Evolutionary conservation across 2,329 filamentous ascomycete species (phyloP), one percentile per base, ranked within the genome.

Genomic region (Allantophomopsis lycopodina): DNA sequence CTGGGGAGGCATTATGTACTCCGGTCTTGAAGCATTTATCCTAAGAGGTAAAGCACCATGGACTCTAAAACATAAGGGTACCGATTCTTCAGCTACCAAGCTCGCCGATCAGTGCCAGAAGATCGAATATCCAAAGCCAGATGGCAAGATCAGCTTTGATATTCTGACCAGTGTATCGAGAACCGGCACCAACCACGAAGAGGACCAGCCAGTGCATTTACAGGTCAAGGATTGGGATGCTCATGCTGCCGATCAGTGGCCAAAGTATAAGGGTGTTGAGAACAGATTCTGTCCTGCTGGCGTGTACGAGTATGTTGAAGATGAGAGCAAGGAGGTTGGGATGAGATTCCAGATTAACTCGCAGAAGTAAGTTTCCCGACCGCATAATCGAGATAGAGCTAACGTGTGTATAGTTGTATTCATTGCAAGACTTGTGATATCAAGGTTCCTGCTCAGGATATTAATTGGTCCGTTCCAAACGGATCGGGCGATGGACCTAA

Each of bases 391-490:
- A 12, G 16, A 7, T 14, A 5, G 4, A 12, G 15, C 13, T 30
- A 32, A 39, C 43, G 39, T 10, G 42, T 16, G 32, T 50, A 20
- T 7, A 94, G 88, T 64, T 98, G 91, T 60, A 94, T 98, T 48
- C 91, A 98, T 64, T 98, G 91, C 72, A 98, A 98, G 73, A 98
- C 91, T 12, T 98, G 91, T 60, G 91, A 98, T 61, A 98, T 98
- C 66, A 98, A 98, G 66, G 89, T 86, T 13, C 91, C 91, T 7
- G 76, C 80, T 46, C 91, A 98, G 65, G 91, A 96, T 57, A 96
- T 98, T 62, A 95, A 94, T 61, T 94, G 86, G 86, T 76, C 86
- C 51, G 91, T 91, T 23, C 91, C 91, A 6, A 87, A 95, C 58
- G 88, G 91, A 11, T 30, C 36, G 48, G 91, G 89, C 38, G 91